These are phyloP conservation scores for Apiospora arundinis DNA, from an alignment of 2,329 filamentous ascomycete species.

Conservation along the genomic window DNA sequence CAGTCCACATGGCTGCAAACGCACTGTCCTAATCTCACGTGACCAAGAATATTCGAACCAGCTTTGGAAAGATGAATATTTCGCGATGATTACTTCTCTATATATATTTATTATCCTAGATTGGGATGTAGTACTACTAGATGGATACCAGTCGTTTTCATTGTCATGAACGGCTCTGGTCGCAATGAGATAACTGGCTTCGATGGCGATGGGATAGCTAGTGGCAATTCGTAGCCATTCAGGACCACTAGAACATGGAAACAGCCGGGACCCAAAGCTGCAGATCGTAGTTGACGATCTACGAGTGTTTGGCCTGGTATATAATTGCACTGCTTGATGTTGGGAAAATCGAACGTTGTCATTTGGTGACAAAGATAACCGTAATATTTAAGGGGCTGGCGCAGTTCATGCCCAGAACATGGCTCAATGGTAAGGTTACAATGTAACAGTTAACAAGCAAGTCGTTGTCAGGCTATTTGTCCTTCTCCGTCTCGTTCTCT, in stretches of 20 bases:
- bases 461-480: constrained; percentile 47
- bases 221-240: not conserved
- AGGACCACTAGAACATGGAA: not conserved
- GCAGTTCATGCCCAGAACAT: constrained; percentile 5
- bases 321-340: not conserved
- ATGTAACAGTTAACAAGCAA: not conserved
- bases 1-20: not conserved
- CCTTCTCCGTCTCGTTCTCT: constrained; percentile 69
- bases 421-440: constrained; percentile 4
- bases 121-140: too few species aligned
- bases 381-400: not conserved
- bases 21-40: not conserved
- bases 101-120: too few species aligned
- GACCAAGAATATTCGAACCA: not conserved
- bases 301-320: not conserved
- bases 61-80: not conserved
- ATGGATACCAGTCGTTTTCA: too few species aligned
- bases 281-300: not conserved
- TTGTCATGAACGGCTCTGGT: not conserved
- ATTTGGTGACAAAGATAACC: not conserved
- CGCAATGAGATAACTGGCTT: not conserved
- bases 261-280: not conserved
- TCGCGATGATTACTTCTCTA: too few species aligned
- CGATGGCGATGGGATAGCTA: too few species aligned
- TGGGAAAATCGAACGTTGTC: not conserved